phyloP scores from a whole-genome alignment of 2,329 filamentous ascomycete species.

The Xylaria sp. region DNA sequence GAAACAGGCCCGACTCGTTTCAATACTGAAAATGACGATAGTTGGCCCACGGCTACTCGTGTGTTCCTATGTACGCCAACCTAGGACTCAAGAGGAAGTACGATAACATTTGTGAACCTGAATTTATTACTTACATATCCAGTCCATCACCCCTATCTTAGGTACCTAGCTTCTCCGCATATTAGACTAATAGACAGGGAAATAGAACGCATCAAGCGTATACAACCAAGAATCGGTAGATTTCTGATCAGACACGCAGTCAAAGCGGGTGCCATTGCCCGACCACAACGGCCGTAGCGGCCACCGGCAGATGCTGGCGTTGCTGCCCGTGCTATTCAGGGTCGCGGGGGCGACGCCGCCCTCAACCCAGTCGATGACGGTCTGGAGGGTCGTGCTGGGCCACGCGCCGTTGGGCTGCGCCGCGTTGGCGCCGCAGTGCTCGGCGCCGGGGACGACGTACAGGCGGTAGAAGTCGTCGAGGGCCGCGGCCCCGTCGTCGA shows the following conservation, averaged over 20 bases:
- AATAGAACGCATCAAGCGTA: constrained; percentile 30
- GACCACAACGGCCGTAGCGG: constrained; percentile 57
- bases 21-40: neutral
- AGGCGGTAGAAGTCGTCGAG: constrained; percentile 60
- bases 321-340: constrained; percentile 56
- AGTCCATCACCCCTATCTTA: neutral
- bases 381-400: constrained; percentile 58
- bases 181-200: constrained; percentile 26
- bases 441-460: constrained; percentile 60
- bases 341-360: constrained; percentile 57
- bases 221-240: constrained; percentile 31
- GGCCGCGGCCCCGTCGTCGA: constrained; percentile 54
- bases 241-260: constrained; percentile 41
- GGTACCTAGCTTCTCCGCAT: neutral
- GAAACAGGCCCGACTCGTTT: neutral
- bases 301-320: constrained; percentile 55
- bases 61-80: neutral
- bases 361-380: constrained; percentile 65
- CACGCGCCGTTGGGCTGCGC: constrained; percentile 56
- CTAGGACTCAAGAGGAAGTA: neutral
- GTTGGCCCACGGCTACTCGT: neutral
- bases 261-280: constrained; percentile 45
- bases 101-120: neutral
- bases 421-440: constrained; percentile 59
- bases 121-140: neutral